Conservation (phyloP, 2,329 filamentous ascomycete genomes). For the Penicillium psychrosexuale region DNA sequence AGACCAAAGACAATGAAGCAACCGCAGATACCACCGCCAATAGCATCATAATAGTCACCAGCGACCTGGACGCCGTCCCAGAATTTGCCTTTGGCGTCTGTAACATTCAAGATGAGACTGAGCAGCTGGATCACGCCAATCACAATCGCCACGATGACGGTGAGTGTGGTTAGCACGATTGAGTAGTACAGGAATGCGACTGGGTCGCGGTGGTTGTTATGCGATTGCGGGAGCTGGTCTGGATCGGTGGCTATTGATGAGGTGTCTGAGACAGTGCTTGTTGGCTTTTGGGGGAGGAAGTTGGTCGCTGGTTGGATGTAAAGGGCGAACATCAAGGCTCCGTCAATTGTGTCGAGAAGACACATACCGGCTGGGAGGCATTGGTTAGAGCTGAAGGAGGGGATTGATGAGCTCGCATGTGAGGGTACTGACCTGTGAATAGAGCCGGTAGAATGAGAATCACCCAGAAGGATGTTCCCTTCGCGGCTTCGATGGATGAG, state of each 20-base stretch:
- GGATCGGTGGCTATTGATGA: constrained; percentile 16
- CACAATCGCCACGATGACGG: constrained; percentile 76
- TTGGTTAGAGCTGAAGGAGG: neutral
- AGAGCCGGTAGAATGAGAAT: constrained; percentile 88
- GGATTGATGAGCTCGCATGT: neutral
- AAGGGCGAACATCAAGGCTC: constrained; percentile 89
- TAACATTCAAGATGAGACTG: constrained; percentile 72
- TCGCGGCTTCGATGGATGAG: constrained; percentile 77
- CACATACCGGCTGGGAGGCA: constrained; percentile 75
- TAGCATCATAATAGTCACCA: constrained; percentile 78
- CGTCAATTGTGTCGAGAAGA: constrained; percentile 85
- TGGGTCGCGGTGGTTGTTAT: constrained; percentile 63
- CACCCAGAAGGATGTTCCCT: constrained; percentile 87
- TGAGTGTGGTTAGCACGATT: constrained; percentile 78
- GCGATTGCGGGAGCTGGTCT: constrained; percentile 22
- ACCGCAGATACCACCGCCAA: constrained; percentile 82
- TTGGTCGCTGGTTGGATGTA: constrained; percentile 62
- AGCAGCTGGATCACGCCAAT: constrained; percentile 85
- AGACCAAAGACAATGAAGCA: constrained; percentile 75
- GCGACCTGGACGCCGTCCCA: constrained; percentile 81
- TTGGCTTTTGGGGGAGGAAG: constrained; percentile 34
- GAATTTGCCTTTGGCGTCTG: constrained; percentile 70
- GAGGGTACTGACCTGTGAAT: constrained; percentile 66
- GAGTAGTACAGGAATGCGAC: constrained; percentile 96
- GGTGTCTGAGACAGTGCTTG: constrained; percentile 13